Base-by-base conservation (phyloP, 139 green algal species). In the Coelastrella sp. region DNA sequence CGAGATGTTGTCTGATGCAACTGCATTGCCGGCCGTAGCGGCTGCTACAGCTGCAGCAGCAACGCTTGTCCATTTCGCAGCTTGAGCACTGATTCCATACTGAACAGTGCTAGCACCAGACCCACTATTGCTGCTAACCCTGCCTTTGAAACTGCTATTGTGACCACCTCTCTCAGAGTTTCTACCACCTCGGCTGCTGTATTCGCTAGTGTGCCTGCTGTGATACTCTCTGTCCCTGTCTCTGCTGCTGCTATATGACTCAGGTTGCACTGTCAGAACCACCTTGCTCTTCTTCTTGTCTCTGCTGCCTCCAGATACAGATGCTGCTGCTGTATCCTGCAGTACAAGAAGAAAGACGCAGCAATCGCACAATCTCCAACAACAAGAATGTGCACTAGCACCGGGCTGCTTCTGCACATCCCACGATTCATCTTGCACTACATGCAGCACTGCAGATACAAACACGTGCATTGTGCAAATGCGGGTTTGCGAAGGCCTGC, bases 201-300 rank as follows among this genome's bases (percentile, higher is more conserved):
- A 41, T 6, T 67, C 79, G 5, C 64, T 32, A 11, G 63, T 30
- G 1, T n/a, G 25, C n/a, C 30, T 67, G 66, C 66, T 35, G 66
- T 63, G 21, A 43, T 43, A 6, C 4, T 73, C 79, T 27, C 79
- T 35, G 3, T 72, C 60, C 63, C 79, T 59, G 23, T 41, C 48
- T 38, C 41, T 78, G 66, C 66, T 48, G 66, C 80, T 77, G 66
- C 80, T 81, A 48, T 84, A 60, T 63, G 80, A 48, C 53, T 71
- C 57, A 85, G 63, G 78, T 5, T 85, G 80, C 6, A 87, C 88
- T 3, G 90, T 71, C 5, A 85, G 85, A 45, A 90, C 45, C 27
- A 86, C 85, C 13, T 84, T 82, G 45, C 57, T 69, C 81, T 91
- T 91, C 63, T 60, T 53, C 85, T 79, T 89, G 34, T 80, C 62